These are phyloP conservation scores for Torrubiellomyces zombiae DNA, from an alignment of 2,329 filamentous ascomycete species.

Conservation along the genomic window DNA sequence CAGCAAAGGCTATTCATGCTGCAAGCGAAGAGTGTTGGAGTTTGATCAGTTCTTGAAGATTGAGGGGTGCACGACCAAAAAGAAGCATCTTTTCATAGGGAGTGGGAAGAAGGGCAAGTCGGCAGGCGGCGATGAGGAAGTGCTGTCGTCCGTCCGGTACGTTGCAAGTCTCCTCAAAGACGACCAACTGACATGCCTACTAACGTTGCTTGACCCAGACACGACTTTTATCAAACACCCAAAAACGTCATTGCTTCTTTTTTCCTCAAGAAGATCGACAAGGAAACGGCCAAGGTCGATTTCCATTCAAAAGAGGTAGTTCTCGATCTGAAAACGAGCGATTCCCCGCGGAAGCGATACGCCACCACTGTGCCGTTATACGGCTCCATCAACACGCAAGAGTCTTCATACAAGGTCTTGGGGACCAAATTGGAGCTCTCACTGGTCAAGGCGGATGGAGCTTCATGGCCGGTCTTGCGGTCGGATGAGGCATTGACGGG, in stretches of 20 bases:
- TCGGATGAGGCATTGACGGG: constrained; percentile 52
- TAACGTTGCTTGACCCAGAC: constrained; percentile 14
- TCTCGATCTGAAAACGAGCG: constrained; percentile 73
- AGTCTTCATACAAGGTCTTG: constrained; percentile 65
- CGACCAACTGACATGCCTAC: background rate
- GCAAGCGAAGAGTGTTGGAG: constrained; percentile 84
- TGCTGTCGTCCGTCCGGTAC: constrained; percentile 61
- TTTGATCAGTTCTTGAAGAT: constrained; percentile 98
- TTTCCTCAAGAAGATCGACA: constrained; percentile 95
- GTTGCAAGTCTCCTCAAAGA: constrained; percentile 8
- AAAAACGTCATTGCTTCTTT: constrained; percentile 75
- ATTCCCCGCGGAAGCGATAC: constrained; percentile 64
- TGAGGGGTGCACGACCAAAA: constrained; percentile 71
- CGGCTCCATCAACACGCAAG: constrained; percentile 55
- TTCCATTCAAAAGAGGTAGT: constrained; percentile 48
- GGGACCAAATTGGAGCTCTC: constrained; percentile 79
- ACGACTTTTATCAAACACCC: constrained; percentile 91
- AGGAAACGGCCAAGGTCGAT: constrained; percentile 54
- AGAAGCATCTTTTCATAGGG: constrained; percentile 70
- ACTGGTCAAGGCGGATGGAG: constrained; percentile 53
- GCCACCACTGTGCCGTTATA: constrained; percentile 58
- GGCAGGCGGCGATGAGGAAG: constrained; percentile 45
- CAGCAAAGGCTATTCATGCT: constrained; percentile 94
- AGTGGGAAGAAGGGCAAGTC: constrained; percentile 48
- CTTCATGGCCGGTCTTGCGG: constrained; percentile 72